Base-by-base conservation (phyloP, 169 alveolate species). In the Eimeria sp. region DNA sequence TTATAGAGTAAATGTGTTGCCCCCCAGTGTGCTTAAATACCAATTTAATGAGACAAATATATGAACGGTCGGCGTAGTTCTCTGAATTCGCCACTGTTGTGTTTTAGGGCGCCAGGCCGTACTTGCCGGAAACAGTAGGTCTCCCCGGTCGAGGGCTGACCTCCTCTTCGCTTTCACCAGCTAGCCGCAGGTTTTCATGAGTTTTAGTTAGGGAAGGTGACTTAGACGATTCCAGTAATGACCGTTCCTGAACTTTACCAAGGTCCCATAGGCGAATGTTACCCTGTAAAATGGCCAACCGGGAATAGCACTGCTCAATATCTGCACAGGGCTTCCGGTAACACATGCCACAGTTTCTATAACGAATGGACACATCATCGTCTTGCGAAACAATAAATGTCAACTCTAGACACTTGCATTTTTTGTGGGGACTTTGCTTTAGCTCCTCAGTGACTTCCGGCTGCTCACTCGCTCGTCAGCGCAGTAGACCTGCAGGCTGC, bases 381-480 rank as follows among this genome's bases (percentile, higher is more conserved):
- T n/a, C n/a, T n/a, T n/a, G n/a, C n/a, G n/a, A n/a, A n/a, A 2
- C 49, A 4, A 43, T 43, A 4, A 43, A 43, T 43, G 49, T 4
- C 9, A 4, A 4, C 4, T 4, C 9, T 3, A 43, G 49, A 43
- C 49, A 43, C 4, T 43, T 43, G 49, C 49, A 43, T 43, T 4
- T 4, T 4, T 43, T 2, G 49, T 62, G 27, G 18, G 72, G 1
- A 0, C 25, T 23, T 20, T 25, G 10, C 9, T 13, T 11, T 20
- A 3, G 33, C 72, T 33, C 25, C 54, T 20, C 11, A 54, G 54
- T 40, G 54, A 76, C 30, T 23, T 16, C 56, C 20, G 27, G 3
- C 37, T 8, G 43, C 95, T n/a, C 37, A 90, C 95, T 58, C 85
- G 66, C 13, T 90, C 89, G 54, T 90, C 95, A 11, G 95, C 95